Evolutionary conservation across 2,329 filamentous ascomycete genomes (phyloP).

Genomic region (Ceratocystis diversiconidia): DNA sequence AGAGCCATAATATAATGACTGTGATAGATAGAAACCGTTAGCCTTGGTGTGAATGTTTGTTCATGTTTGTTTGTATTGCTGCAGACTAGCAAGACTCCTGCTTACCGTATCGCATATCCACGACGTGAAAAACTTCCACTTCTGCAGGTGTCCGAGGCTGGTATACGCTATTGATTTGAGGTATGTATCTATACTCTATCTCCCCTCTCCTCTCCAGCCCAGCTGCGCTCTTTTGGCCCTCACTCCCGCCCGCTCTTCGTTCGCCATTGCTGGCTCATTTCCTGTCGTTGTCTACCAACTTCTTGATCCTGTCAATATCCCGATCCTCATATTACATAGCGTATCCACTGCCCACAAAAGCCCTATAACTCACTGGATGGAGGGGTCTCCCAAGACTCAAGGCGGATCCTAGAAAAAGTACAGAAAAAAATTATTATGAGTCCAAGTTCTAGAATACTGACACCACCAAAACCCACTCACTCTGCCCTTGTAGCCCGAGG

Average conservation of each 20-base stretch:
- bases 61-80: too few species aligned
- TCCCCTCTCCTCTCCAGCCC: background rate
- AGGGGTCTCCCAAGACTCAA: background rate
- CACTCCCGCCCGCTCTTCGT: background rate
- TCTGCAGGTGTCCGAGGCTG: too few species aligned
- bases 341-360: slow-evolving; percentile 10
- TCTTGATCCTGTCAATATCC: slow-evolving; percentile 3
- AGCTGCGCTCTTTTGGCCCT: background rate
- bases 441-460: background rate
- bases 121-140: too few species aligned
- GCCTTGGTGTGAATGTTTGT: too few species aligned
- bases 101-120: too few species aligned
- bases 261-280: background rate
- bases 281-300: background rate
- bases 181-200: background rate
- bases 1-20: too few species aligned
- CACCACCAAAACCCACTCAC: background rate
- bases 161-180: background rate
- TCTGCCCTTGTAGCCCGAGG: background rate
- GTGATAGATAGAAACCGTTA: too few species aligned
- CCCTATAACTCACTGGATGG: background rate
- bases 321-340: background rate
- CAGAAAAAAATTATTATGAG: slow-evolving; percentile 9
- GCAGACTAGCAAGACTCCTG: too few species aligned
- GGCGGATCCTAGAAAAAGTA: slow-evolving; percentile 1